Base-by-base conservation (phyloP, 208 protist species). In the Wallacemonas rigidus region DNA sequence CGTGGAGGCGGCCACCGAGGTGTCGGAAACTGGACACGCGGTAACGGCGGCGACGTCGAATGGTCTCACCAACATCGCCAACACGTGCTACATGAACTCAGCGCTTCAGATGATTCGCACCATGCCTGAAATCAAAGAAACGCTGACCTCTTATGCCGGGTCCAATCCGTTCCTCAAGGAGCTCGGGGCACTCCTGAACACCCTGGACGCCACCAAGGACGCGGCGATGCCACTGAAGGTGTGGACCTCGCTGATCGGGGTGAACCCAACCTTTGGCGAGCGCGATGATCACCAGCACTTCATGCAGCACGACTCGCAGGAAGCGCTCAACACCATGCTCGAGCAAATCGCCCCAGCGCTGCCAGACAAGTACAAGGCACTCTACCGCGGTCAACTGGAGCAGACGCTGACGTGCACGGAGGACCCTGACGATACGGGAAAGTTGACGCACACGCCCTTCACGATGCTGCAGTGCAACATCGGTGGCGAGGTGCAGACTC, bases 11-110 rank as follows among this genome's bases (percentile, higher is more conserved):
- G 54, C 75, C 26, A 70, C 17, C n/a, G 43, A 44, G 36, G 72
- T 67, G 3, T 60, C 51, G 35, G 65, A 72, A 26, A 74, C 61
- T 53, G 80, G 74, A 15, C 71, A 75, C 72, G 50, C 54, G 1
- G 71, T 48, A 35, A 69, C 57, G 1, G 11, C 67, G 0, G 43
- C 65, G 8, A 79, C 60, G 17, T 80, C 75, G 17, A 87, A 86
- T 50, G 89, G 91, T 2, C 67, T 96, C 35, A 63, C 1, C 51
- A 96, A 96, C 75, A 91, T 95, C 62, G 85, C 80, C 45, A 97
- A 95, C 82, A 97, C 90, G 57, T 97, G 92, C 72, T 97, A 97
- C 75, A 78, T 97, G 73, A 97, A 97, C 79, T 71, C 92, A 38
- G 87, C 90, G 6, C 17, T 97, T 44, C 90, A 97, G 74, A 89